Conservation (phyloP, 805 yeast species). For the Spathaspora girioi region DNA sequence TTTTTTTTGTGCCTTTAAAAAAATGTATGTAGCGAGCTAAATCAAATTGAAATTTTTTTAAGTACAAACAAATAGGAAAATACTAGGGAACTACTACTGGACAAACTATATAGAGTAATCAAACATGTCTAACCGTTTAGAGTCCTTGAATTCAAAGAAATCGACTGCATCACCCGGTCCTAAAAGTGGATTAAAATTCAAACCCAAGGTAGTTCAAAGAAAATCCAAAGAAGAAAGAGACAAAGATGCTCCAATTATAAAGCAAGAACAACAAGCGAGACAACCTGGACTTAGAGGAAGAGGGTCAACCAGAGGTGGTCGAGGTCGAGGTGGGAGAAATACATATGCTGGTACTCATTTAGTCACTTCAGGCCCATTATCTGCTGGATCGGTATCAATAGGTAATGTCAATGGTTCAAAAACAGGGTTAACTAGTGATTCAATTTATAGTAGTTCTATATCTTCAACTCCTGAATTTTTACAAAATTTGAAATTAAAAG, state of each 20-base stretch:
- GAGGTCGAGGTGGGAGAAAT: constrained; percentile 34
- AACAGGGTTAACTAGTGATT: constrained; percentile 23
- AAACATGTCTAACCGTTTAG: constrained; percentile 44
- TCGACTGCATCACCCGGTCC: constrained; percentile 16
- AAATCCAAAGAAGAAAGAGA: constrained; percentile 82
- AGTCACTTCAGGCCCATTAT: constrained; percentile 70
- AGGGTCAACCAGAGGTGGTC: constrained; percentile 28
- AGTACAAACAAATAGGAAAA: no score
- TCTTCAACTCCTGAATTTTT: constrained; percentile 43
- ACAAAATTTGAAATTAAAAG: constrained; percentile 30
- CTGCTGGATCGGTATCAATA: constrained; percentile 57
- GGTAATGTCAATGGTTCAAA: constrained; percentile 27
- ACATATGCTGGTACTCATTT: constrained; percentile 54
- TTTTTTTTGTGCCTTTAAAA: constrained; percentile 4
- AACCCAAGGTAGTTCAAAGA: constrained; percentile 85
- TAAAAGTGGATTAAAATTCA: constrained; percentile 65
- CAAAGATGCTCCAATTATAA: constrained; percentile 59
- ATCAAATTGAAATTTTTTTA: neutral
- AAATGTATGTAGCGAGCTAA: neutral
- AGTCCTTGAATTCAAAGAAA: constrained; percentile 35
- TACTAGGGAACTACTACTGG: neutral
- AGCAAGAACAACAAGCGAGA: constrained; percentile 25
- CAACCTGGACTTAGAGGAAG: constrained; percentile 23
- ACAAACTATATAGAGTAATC: neutral
- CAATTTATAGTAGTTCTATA: constrained; percentile 23